A percentile compares a stretch with the other conserved stretches of the same genome.
Conservation (phyloP, 305 asterid species). For the Nicotiana rustica region DNA sequence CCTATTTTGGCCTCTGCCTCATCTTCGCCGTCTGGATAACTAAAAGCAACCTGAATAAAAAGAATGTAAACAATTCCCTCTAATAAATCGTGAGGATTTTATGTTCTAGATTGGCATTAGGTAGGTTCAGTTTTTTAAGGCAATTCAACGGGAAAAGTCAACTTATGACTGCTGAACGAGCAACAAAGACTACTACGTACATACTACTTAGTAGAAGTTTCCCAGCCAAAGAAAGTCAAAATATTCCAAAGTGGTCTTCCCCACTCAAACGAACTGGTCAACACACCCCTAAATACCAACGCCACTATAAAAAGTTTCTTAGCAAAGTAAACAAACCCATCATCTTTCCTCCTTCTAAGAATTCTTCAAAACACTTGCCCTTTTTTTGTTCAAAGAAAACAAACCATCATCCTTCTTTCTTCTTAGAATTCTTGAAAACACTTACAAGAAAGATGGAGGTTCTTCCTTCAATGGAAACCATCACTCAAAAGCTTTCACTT, state of each 20-base stretch:
- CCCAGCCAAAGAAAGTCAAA: neutral
- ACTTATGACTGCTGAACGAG: too few relatives aligned
- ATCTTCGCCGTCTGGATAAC: too few relatives aligned
- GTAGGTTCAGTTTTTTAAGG: too few relatives aligned
- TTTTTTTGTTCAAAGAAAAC: neutral
- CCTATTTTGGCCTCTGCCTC: too few relatives aligned
- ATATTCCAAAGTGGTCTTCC: slow-evolving; percentile 15
- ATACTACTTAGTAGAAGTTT: neutral
- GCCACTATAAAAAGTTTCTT: neutral
- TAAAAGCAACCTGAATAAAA: too few relatives aligned
- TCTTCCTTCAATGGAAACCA: neutral
- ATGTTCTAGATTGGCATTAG: too few relatives aligned
- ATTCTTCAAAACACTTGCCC: slow-evolving; percentile 6
- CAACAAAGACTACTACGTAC: too few relatives aligned
- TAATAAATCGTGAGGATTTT: too few relatives aligned
- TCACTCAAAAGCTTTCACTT: slow-evolving; percentile 9
- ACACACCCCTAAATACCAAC: slow-evolving; percentile 27
- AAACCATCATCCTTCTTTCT: neutral
- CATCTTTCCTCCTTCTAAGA: neutral
- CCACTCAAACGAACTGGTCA: slow-evolving; percentile 4
- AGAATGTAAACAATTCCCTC: too few relatives aligned
- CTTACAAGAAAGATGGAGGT: slow-evolving; percentile 1
- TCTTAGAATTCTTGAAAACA: neutral
- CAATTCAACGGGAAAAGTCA: too few relatives aligned
- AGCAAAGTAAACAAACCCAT: neutral